These are phyloP conservation scores for Stylonectria norvegica DNA, from an alignment of 2,329 filamentous ascomycete species.

Conservation along the genomic window DNA sequence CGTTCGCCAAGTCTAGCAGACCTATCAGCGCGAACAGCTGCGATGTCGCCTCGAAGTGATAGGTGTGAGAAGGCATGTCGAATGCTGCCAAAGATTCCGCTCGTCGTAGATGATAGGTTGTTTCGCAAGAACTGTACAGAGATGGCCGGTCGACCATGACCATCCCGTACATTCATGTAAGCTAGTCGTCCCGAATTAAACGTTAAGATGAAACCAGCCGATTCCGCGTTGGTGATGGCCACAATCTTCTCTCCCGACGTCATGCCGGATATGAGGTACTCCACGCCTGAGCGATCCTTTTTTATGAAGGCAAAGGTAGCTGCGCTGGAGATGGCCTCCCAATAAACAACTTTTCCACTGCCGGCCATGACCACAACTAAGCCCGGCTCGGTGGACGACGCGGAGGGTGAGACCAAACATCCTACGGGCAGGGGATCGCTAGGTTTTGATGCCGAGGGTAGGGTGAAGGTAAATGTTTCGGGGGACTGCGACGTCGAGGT, in stretches of 20 bases:
- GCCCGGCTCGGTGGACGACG: conserved; percentile 75
- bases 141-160: conserved; percentile 80
- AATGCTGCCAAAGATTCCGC: conserved; percentile 77
- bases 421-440: conserved; percentile 77
- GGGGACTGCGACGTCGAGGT: conserved; percentile 63
- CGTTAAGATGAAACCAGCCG: conserved; percentile 78
- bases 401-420: conserved; percentile 74
- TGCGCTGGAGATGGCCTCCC: conserved; percentile 90
- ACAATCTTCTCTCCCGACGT: conserved; percentile 74
- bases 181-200: conserved; percentile 84
- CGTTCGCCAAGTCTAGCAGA: conserved; percentile 75
- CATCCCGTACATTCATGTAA: conserved; percentile 81
- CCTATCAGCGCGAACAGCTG: conserved; percentile 72
- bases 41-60: conserved; percentile 71
- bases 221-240: conserved; percentile 77
- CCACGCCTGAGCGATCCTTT: conserved; percentile 76
- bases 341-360: conserved; percentile 84
- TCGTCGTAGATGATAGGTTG: conserved; percentile 50
- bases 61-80: conserved; percentile 70
- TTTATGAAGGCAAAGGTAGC: conserved; percentile 80
- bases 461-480: conserved; percentile 74
- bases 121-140: conserved; percentile 72
- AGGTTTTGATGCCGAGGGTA: conserved; percentile 68
- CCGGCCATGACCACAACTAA: conserved; percentile 81
- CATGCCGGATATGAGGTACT: conserved; percentile 69